Base-by-base conservation (phyloP, 2,329 filamentous ascomycete species). In the Aspergillus luchuensis region DNA sequence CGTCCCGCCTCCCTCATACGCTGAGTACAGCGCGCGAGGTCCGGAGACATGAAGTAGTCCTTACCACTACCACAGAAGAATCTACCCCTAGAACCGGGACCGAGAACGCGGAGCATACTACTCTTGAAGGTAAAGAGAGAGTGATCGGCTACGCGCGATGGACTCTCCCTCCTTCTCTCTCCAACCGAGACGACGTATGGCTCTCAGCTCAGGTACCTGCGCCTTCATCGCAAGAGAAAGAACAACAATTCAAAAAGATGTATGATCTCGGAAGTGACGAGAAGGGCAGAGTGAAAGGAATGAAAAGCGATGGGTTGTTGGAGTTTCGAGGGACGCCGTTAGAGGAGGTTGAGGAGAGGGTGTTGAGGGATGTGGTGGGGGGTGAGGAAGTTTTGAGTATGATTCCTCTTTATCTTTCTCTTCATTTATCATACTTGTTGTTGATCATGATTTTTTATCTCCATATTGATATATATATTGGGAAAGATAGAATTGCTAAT, bases 81-180 rank as follows among this genome's bases (percentile, higher is more conserved):
- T 19, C 17, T 8, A 21, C 17, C n/a, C 28, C 28, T 0, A 4
- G 4, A 30, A 21, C 3, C 0, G 15, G 1, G 1, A 4, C 0
- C 17, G 2, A 19, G 8, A 2, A 45, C 2, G 8, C 0, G 2
- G n/a, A 45, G 3, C 8, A 15, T 5, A 2, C 21, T 25, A 7
- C 6, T 19, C 17, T 19, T 19, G 6, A 25, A 25, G 23, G 6
- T 5, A 13, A 21, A 10, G 41, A 33, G 15, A 17, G n/a, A 17
- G 15, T 41, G 11, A 30, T 55, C 15, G 23, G 17, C 19, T 55
- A 55, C n/a, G 36, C 38, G 2, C 36, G 52, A n/a, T 55, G 52
- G 52, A 55, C 36, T 2, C n/a, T 55, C 6, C 52, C 52, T 4
- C 38, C 38, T 2, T 45, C 23, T 2, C 38, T 55, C 10, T 5